Evolutionary conservation across 306 rosid species (phyloP).

Genomic region (Lupinus albus): DNA sequence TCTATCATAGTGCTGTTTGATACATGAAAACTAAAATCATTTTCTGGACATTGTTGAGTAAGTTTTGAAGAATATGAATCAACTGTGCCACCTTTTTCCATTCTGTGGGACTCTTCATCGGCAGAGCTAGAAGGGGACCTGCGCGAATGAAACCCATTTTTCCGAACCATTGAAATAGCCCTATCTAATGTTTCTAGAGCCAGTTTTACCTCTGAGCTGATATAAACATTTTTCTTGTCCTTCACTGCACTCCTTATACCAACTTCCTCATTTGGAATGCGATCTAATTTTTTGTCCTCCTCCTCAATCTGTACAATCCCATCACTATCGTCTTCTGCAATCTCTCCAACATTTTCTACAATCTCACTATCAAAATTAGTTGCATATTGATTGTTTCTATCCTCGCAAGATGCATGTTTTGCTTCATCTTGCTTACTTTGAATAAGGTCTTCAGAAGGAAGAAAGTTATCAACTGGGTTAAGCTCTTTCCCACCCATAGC

Average conservation of each 20-base stretch:
- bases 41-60: constrained; percentile 23
- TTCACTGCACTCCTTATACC: constrained; percentile 35
- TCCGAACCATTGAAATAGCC: constrained; percentile 57
- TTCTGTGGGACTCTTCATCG: constrained; percentile 33
- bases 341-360: constrained; percentile 44
- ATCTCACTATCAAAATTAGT: constrained; percentile 30
- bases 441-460: constrained; percentile 37
- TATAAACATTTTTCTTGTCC: constrained; percentile 42
- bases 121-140: constrained; percentile 40
- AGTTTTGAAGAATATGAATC: constrained; percentile 45
- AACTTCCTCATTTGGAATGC: constrained; percentile 33
- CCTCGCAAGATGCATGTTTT: constrained; percentile 40
- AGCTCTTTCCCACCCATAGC: constrained; percentile 39
- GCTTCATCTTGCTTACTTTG: constrained; percentile 38
- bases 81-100: constrained; percentile 36
- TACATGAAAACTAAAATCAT: constrained; percentile 34
- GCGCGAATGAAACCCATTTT: constrained; percentile 47
- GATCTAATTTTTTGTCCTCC: constrained; percentile 29
- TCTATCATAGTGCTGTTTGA: constrained; percentile 34
- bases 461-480: constrained; percentile 34
- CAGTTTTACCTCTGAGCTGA: constrained; percentile 69
- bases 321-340: constrained; percentile 55
- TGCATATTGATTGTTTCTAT: constrained; percentile 35
- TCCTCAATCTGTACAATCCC: constrained; percentile 47
- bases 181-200: constrained; percentile 82